A percentile compares a stretch with the other conserved stretches of the same genome.
phyloP scores from a whole-genome alignment of 495 filamentous ascomycete species.

The Penicillium bialowiezense region DNA sequence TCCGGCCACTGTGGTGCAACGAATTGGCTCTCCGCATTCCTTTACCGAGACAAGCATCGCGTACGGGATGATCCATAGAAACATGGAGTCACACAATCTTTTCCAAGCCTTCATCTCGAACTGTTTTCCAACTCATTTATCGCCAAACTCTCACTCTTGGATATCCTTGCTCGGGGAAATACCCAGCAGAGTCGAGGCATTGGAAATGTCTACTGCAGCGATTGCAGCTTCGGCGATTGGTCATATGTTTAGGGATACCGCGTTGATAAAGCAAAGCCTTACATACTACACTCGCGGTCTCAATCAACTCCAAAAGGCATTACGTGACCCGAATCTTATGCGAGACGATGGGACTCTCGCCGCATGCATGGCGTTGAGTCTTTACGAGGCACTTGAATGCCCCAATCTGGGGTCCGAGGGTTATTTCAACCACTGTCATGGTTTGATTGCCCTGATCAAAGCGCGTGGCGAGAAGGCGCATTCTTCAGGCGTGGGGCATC shows the following conservation, averaged over 20 bases:
- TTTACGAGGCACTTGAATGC: slow-evolving; percentile 40
- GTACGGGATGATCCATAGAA: slow-evolving; percentile 5
- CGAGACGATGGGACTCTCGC: slow-evolving; percentile 33
- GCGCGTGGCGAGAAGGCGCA: slow-evolving; percentile 30
- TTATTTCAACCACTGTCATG: slow-evolving; percentile 31
- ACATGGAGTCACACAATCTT: slow-evolving; percentile 12
- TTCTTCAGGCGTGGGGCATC: slow-evolving; percentile 22
- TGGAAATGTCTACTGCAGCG: slow-evolving; percentile 25
- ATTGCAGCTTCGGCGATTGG: slow-evolving; percentile 27
- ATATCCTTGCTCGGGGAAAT: slow-evolving; percentile 20
- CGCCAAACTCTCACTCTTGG: slow-evolving; percentile 20
- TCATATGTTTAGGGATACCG: slow-evolving; percentile 11
- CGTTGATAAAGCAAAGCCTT: slow-evolving; percentile 26
- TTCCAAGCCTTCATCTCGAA: slow-evolving; percentile 16
- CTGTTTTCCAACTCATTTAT: slow-evolving; percentile 13
- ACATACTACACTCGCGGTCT: slow-evolving; percentile 31
- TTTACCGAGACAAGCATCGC: background rate
- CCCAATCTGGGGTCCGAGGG: slow-evolving; percentile 20
- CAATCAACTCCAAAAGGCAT: slow-evolving; percentile 30
- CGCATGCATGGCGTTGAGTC: slow-evolving; percentile 29
- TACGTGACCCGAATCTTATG: slow-evolving; percentile 24
- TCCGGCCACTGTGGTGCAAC: background rate
- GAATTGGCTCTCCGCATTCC: background rate
- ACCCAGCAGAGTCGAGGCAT: slow-evolving; percentile 15
- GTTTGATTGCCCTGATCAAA: slow-evolving; percentile 28